Evolutionary conservation across 179 eudicot genomes (phyloP).

Genomic region (Spinacia oleracea): DNA sequence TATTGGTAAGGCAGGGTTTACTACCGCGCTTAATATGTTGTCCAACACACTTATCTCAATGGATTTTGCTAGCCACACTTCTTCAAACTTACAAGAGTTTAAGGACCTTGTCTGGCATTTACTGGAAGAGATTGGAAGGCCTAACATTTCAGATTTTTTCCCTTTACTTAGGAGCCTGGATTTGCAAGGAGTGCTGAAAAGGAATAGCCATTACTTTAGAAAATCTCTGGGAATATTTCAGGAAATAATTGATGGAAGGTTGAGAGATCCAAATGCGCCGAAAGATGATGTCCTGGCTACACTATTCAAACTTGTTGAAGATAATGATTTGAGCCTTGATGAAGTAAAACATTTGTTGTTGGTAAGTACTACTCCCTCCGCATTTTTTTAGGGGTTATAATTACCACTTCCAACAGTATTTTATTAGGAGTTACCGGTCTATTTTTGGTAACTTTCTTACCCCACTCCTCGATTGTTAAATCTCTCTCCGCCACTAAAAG

Average conservation of each 20-base stretch:
- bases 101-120: constrained; percentile 10
- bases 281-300: constrained; percentile 24
- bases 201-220: neutral
- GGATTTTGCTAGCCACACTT: constrained; percentile 21
- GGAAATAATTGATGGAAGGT: constrained; percentile 22
- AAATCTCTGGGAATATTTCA: constrained; percentile 11
- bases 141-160: constrained; percentile 21
- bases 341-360: constrained; percentile 22
- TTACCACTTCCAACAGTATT: no score
- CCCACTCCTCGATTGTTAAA: no score
- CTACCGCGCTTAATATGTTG: constrained; percentile 22
- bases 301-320: constrained; percentile 15
- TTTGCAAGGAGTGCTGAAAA: constrained; percentile 20
- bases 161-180: constrained; percentile 14
- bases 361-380: no score
- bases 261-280: neutral
- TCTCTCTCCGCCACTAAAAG: no score
- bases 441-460: no score
- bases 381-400: no score
- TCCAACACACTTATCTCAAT: constrained; percentile 24
- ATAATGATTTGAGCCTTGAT: constrained; percentile 17
- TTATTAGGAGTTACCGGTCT: no score
- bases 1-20: constrained; percentile 22
- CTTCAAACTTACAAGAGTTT: constrained; percentile 13
- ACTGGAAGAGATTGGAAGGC: constrained; percentile 15